Base-by-base conservation (phyloP, 495 filamentous ascomycete genomes). In the Hyaloscypha bicolor region DNA sequence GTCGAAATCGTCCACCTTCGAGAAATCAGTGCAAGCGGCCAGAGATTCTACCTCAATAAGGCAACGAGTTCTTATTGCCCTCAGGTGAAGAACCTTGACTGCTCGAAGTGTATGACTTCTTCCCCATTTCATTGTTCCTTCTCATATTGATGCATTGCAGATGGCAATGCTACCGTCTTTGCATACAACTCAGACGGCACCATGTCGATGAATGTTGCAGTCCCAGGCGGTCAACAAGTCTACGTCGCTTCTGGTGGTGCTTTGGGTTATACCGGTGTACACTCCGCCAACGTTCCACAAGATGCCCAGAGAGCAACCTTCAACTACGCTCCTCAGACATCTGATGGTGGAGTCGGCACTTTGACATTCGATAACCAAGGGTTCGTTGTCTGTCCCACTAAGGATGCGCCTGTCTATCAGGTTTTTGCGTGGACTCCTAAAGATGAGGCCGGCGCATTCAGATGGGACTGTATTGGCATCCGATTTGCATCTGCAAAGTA, bases 181-280 rank as follows among this genome's bases (percentile, higher is more conserved):
- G n/a, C 53, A 45, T 42, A 59, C 66, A 69, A 73, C 63, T 37
- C 63, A 35, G 21, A 35, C 22, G 37, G 29, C 64, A 77, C 29
- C 31, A 0, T 67, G 2, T 29, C 6, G 37, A 6, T 60, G 80
- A 71, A 81, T 69, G 83, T 85, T 64, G 72, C 78, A 56, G 88
- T 91, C 32, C 87, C 90, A 21, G 89, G 88, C 42, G 88, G 90
- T 29, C 88, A 91, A 71, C 76, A 78, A 64, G 81, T 87, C 75
- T 92, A 90, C 75, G 79, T 92, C 45, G 76, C 73, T n/a, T 77
- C 83, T 8, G 73, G 78, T 31, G 89, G 89, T 59, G 79, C 82
- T 32, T 75, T 92, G 39, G 76, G 74, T 62, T 91, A 86, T 80
- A 88, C 87, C 3, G 78, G 76, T 53, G 83, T 88, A 1, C 88